Evolutionary conservation across 192 early-diverging fungal genomes (phyloP).

Genomic region (Entrophospora sp.): DNA sequence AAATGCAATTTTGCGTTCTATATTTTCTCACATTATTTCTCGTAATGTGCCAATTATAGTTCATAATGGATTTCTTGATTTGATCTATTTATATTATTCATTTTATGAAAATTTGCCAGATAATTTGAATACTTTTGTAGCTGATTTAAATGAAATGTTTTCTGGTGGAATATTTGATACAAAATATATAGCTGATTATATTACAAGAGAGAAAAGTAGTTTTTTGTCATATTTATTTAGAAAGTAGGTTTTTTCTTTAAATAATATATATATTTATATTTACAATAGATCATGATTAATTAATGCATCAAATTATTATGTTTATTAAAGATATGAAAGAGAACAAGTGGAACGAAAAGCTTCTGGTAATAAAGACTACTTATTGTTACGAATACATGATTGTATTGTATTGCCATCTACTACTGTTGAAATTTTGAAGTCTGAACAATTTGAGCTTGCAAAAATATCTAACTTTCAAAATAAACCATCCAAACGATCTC

Average conservation of each 20-base stretch:
- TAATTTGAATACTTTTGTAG: slow-evolving; percentile 58
- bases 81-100: slow-evolving; percentile 87
- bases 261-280: background rate
- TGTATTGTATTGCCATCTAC: background rate
- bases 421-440: background rate
- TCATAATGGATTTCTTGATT: slow-evolving; percentile 92
- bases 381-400: slow-evolving; percentile 1
- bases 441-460: background rate
- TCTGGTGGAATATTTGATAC: slow-evolving; percentile 88
- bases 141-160: slow-evolving; percentile 76
- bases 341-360: slow-evolving; percentile 12
- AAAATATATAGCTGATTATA: slow-evolving; percentile 73
- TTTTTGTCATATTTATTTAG: slow-evolving; percentile 65
- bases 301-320: background rate
- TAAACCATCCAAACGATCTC: background rate
- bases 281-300: background rate
- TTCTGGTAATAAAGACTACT: background rate
- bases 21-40: slow-evolving; percentile 45
- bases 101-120: slow-evolving; percentile 77
- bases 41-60: slow-evolving; percentile 62
- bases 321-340: slow-evolving; percentile 18
- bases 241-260: slow-evolving; percentile 32
- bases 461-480: background rate
- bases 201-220: slow-evolving; percentile 48
- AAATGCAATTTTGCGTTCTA: slow-evolving; percentile 41